These are phyloP conservation scores for Talaromyces marneffei DNA, from an alignment of 2,329 filamentous ascomycete species.

Conservation along the genomic window DNA sequence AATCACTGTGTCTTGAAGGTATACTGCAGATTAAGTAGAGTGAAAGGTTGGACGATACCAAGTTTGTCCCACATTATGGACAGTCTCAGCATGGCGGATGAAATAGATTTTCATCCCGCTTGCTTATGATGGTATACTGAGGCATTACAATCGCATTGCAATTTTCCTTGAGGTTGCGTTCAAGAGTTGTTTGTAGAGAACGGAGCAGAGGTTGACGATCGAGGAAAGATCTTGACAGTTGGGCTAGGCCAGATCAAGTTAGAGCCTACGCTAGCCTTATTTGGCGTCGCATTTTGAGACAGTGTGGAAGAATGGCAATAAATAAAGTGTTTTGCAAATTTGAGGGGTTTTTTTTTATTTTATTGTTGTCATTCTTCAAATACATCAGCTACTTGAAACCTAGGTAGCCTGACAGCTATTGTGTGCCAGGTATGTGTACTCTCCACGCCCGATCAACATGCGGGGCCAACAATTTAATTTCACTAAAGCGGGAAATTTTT, in stretches of 20 bases:
- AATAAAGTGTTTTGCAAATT: not conserved
- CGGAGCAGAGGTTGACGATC: not conserved
- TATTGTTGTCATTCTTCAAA: not conserved
- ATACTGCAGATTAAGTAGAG: not conserved
- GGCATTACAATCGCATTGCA: not conserved
- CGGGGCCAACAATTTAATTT: conserved; percentile 9
- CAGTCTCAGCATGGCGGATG: conserved; percentile 82
- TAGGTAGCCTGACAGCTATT: not conserved
- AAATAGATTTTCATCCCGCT: conserved; percentile 60
- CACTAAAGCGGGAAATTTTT: conserved; percentile 11
- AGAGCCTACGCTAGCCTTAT: not conserved
- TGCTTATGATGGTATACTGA: not conserved
- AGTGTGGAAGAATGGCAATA: not conserved
- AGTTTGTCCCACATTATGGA: conserved; percentile 75
- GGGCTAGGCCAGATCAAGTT: not conserved
- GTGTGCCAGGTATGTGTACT: not conserved
- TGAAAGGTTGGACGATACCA: conserved; percentile 51
- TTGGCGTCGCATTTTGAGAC: not conserved
- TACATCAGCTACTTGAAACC: not conserved
- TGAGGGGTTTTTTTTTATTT: not conserved
- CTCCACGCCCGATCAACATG: not conserved
- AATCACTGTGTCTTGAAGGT: not conserved
- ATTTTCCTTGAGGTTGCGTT: no score
- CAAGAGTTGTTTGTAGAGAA: no score
- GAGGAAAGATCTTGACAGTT: not conserved